phyloP scores from a whole-genome alignment of 2,329 filamentous ascomycete species.

The Bretziella fagacearum region DNA sequence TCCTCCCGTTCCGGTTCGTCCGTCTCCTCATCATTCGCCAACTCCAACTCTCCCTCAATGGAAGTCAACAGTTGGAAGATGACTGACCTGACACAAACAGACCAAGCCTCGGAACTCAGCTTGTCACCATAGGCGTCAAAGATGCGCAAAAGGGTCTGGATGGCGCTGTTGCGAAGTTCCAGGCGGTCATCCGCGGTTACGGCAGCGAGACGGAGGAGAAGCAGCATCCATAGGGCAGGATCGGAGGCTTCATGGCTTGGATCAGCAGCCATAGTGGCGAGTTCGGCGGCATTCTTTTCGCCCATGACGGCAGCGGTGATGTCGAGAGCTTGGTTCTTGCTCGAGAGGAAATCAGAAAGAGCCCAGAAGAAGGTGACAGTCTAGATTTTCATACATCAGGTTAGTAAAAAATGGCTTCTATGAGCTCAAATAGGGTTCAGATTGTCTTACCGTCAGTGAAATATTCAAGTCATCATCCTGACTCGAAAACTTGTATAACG shows the following conservation, averaged over 20 bases:
- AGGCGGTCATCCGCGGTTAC: constrained; percentile 55
- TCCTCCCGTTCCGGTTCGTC: constrained; percentile 32
- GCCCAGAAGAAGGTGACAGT: constrained; percentile 95
- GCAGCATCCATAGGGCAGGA: constrained; percentile 61
- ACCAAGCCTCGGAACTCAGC: constrained; percentile 63
- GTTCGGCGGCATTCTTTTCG: constrained; percentile 32
- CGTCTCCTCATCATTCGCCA: constrained; percentile 15
- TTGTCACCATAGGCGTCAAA: constrained; percentile 82
- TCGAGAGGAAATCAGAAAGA: constrained; percentile 68
- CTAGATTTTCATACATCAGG: constrained; percentile 26
- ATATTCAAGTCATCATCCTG: constrained; percentile 91
- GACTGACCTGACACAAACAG: constrained; percentile 62
- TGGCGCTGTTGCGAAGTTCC: constrained; percentile 69
- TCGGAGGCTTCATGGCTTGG: constrained; percentile 43
- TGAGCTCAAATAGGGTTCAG: neutral
- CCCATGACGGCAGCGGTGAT: constrained; percentile 40
- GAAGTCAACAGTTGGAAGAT: constrained; percentile 61
- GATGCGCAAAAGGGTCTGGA: constrained; percentile 79
- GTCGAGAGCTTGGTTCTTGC: constrained; percentile 38
- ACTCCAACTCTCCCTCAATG: constrained; percentile 25
- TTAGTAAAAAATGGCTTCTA: no score
- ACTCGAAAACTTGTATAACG: constrained; percentile 73
- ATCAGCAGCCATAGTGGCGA: constrained; percentile 41
- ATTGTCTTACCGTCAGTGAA: constrained; percentile 57
- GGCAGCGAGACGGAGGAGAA: constrained; percentile 52